These are phyloP conservation scores for Geotrichum macrosporum DNA, from an alignment of 1,139 yeast species.

Conservation along the genomic window DNA sequence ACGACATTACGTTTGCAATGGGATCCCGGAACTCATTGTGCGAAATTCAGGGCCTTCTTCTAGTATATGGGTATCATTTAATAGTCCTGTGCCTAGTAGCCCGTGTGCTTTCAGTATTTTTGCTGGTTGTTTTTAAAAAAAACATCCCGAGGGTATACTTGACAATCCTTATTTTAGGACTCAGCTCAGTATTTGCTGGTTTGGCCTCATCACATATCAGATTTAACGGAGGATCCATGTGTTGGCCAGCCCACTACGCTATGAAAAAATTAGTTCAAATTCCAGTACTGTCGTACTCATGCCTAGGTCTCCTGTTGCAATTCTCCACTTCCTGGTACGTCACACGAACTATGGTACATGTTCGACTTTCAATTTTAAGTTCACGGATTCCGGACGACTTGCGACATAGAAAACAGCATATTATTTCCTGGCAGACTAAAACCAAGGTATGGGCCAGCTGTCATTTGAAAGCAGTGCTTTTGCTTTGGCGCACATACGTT, in stretches of 20 bases:
- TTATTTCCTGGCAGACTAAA: background rate
- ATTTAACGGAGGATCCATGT: constrained; percentile 19
- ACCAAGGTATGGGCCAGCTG: constrained; percentile 8
- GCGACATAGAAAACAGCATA: background rate
- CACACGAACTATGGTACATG: constrained; percentile 15
- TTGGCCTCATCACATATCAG: constrained; percentile 19
- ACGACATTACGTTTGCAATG: constrained; percentile 16
- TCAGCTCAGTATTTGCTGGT: constrained; percentile 23
- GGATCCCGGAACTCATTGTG: constrained; percentile 20
- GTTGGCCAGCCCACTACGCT: constrained; percentile 8
- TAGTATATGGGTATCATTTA: constrained; percentile 23
- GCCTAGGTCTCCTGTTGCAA: constrained; percentile 15
- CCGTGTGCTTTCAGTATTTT: constrained; percentile 21
- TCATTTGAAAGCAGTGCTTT: constrained; percentile 20
- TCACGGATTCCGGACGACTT: constrained; percentile 12
- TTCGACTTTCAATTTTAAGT: constrained; percentile 7
- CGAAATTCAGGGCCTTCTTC: constrained; percentile 23
- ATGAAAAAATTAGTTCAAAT: constrained; percentile 16
- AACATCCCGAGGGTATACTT: constrained; percentile 21
- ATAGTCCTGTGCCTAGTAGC: constrained; percentile 22
- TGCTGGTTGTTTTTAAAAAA: constrained; percentile 21
- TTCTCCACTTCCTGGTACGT: constrained; percentile 20
- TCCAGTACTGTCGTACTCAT: constrained; percentile 17
- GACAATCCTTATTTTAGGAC: constrained; percentile 16
- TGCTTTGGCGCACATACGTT: constrained; percentile 26